Percentiles rank a stretch among this genome's conserved stretches.
phyloP scores from a whole-genome alignment of 192 early-diverging fungal species.

The Coemansia sp. region DNA sequence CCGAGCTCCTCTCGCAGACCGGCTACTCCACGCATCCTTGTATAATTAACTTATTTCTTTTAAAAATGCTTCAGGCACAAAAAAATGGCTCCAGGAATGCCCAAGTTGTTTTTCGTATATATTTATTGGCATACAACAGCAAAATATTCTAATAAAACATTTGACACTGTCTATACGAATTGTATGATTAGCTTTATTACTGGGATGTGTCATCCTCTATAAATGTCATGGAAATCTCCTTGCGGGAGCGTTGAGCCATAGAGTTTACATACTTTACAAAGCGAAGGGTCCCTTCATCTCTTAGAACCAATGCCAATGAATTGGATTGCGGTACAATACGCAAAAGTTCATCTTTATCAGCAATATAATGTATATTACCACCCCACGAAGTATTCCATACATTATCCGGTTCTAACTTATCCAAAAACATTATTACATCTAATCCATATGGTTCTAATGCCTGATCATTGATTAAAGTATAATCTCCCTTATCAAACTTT shows the following conservation, averaged over 20 bases:
- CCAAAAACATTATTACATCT: conserved; percentile 51
- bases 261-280: conserved; percentile 62
- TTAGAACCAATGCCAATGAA: conserved; percentile 57
- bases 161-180: not conserved
- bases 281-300: conserved; percentile 57
- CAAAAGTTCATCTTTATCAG: conserved; percentile 55
- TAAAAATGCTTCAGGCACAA: not conserved
- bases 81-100: not conserved
- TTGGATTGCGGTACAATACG: conserved; percentile 56
- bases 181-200: conserved; percentile 1
- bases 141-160: not conserved
- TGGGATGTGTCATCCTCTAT: conserved; percentile 13
- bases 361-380: conserved; percentile 62
- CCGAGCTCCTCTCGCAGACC: not conserved
- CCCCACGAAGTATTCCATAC: conserved; percentile 57
- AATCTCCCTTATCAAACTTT: conserved; percentile 58
- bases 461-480: conserved; percentile 64
- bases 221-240: conserved; percentile 52
- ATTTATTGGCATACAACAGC: not conserved
- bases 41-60: not conserved
- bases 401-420: conserved; percentile 13
- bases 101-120: not conserved
- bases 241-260: conserved; percentile 32
- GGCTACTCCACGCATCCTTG: not conserved
- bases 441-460: conserved; percentile 56